Evolutionary conservation across 1,284 basidiomycete genomes (phyloP).

Genomic region (Sanguinoderma infundibulare): DNA sequence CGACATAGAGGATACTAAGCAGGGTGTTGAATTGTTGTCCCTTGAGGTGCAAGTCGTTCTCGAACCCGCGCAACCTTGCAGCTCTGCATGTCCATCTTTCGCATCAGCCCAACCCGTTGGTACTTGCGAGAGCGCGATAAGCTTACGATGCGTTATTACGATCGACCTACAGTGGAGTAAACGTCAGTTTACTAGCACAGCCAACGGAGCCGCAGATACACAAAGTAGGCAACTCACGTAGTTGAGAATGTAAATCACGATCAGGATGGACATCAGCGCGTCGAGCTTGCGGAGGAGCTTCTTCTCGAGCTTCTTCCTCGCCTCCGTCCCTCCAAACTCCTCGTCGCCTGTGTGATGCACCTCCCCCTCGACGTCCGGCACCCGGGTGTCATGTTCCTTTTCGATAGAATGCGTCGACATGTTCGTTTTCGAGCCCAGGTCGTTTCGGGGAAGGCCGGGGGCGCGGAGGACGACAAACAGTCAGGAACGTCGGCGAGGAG

Average conservation of each 20-base stretch:
- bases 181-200: slow-evolving; percentile 19
- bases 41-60: slow-evolving; percentile 66
- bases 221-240: slow-evolving; percentile 44
- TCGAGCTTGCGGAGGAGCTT: slow-evolving; percentile 66
- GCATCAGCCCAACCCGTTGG: not conserved
- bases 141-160: slow-evolving; percentile 67
- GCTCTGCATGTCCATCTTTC: slow-evolving; percentile 44
- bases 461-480: not conserved
- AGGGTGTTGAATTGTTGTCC: slow-evolving; percentile 73
- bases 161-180: slow-evolving; percentile 50
- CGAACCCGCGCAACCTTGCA: slow-evolving; percentile 72
- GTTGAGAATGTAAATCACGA: slow-evolving; percentile 72
- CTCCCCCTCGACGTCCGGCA: slow-evolving; percentile 20
- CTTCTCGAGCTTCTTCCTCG: slow-evolving; percentile 50
- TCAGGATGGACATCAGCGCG: slow-evolving; percentile 63
- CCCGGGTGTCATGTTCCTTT: slow-evolving; percentile 9
- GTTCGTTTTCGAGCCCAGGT: not conserved
- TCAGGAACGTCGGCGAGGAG: slow-evolving; percentile 15
- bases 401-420: slow-evolving; percentile 19
- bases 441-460: not conserved
- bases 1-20: slow-evolving; percentile 77
- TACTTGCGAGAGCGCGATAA: not conserved
- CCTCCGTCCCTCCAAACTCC: slow-evolving; percentile 48
- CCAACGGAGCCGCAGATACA: not conserved
- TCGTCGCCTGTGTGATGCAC: slow-evolving; percentile 32